These are phyloP conservation scores for Phlebopus sp. DNA, from an alignment of 1,284 basidiomycete species.

Conservation along the genomic window DNA sequence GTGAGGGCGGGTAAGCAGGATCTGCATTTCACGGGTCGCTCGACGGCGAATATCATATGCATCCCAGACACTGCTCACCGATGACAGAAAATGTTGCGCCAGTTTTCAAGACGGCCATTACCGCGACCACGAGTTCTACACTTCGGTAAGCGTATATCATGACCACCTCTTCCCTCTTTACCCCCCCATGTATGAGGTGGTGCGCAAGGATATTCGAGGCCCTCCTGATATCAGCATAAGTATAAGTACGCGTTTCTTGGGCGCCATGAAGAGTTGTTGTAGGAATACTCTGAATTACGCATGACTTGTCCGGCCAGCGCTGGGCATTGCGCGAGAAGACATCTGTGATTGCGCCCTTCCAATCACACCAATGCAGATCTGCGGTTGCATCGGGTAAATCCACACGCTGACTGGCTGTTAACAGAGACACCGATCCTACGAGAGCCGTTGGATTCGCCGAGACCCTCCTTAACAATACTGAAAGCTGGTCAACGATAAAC, in stretches of 20 bases:
- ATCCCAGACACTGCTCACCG: constrained; percentile 47
- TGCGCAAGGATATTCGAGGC: constrained; percentile 93
- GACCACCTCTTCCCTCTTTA: constrained; percentile 94
- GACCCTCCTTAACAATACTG: constrained; percentile 76
- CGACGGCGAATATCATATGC: constrained; percentile 6
- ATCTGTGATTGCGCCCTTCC: constrained; percentile 94
- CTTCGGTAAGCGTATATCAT: constrained; percentile 99
- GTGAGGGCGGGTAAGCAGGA: constrained; percentile 92
- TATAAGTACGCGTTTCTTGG: constrained; percentile 64
- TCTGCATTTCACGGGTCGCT: constrained; percentile 47
- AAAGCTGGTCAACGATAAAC: constrained; percentile 84
- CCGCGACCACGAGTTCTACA: constrained; percentile 95
- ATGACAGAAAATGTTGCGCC: constrained; percentile 98
- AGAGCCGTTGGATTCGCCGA: constrained; percentile 57
- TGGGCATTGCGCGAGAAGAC: constrained; percentile 86
- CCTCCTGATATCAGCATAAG: constrained; percentile 80
- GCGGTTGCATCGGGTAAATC: constrained; percentile 83
- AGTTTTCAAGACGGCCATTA: constrained; percentile 95
- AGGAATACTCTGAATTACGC: constrained; percentile 80
- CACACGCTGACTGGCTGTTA: constrained; percentile 70
- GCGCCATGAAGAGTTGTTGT: constrained; percentile 37
- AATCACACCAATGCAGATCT: constrained; percentile 96
- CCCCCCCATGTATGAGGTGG: constrained; percentile 80
- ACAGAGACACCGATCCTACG: constrained; percentile 77
- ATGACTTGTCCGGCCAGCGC: constrained; percentile 73